These are phyloP conservation scores for Alternaria atra DNA, from an alignment of 2,329 filamentous ascomycete species.

Conservation along the genomic window DNA sequence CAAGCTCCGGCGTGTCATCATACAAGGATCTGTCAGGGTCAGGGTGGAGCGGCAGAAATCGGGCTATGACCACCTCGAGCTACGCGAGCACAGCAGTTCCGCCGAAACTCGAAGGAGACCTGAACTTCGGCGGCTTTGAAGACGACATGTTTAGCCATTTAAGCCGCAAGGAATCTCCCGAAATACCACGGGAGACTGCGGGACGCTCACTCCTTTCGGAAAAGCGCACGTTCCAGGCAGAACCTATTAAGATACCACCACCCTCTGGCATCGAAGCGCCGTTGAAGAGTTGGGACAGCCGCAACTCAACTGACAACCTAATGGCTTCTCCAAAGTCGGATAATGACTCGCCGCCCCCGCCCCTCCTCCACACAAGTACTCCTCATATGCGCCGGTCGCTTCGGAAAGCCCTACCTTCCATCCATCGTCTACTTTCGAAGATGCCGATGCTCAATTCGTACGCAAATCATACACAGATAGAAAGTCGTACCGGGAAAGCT, in stretches of 20 bases:
- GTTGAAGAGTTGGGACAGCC: constrained; percentile 63
- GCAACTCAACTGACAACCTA: constrained; percentile 60
- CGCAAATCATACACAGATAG: constrained; percentile 40
- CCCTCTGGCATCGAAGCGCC: constrained; percentile 57
- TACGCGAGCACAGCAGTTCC: constrained; percentile 61
- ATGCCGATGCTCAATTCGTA: constrained; percentile 38
- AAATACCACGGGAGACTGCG: constrained; percentile 30
- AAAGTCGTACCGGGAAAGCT: constrained; percentile 31
- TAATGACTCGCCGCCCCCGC: constrained; percentile 44
- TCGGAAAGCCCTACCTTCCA: constrained; percentile 44
- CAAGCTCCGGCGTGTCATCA: constrained; percentile 32
- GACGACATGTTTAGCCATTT: constrained; percentile 60
- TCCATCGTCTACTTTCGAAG: constrained; percentile 35
- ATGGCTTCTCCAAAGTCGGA: constrained; percentile 54
- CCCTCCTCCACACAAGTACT: constrained; percentile 47
- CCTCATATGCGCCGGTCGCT: constrained; percentile 45
- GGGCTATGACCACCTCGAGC: constrained; percentile 60
- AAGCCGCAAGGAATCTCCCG: constrained; percentile 43
- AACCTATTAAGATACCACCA: constrained; percentile 57
- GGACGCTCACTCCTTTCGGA: constrained; percentile 48
- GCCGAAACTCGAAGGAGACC: constrained; percentile 58
- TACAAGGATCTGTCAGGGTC: constrained; percentile 26
- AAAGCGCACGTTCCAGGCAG: constrained; percentile 48
- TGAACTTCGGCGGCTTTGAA: constrained; percentile 53
- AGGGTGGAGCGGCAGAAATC: constrained; percentile 29